Evolutionary conservation across 164 flowering plant species (phyloP).

Genomic region (Vitis rotundifolia): DNA sequence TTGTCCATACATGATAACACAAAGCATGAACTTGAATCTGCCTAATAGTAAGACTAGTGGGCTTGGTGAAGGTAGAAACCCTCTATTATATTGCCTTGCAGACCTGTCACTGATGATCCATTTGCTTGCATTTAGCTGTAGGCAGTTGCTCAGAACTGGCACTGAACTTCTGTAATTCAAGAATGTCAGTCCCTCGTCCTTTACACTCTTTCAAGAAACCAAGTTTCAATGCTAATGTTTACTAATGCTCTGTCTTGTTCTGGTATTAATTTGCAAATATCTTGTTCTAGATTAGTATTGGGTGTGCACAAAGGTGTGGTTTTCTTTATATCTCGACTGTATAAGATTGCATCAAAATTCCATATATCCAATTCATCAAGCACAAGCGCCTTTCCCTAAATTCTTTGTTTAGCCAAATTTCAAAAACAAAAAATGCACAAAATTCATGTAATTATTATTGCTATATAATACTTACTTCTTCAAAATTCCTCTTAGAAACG

Average conservation of each 20-base stretch:
- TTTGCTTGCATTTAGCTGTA: background rate
- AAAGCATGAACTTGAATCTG: no score
- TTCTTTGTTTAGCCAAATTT: background rate
- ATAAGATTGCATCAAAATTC: no score
- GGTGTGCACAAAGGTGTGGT: no score
- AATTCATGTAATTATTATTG: background rate
- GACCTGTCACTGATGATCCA: background rate
- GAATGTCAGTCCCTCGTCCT: background rate
- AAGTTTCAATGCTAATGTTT: background rate
- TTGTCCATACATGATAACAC: no score
- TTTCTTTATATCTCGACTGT: no score
- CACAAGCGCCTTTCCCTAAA: background rate
- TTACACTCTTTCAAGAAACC: background rate
- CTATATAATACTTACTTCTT: constrained; percentile 48
- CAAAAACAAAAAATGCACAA: background rate
- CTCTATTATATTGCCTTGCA: no score
- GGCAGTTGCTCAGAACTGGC: background rate
- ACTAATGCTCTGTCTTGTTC: background rate
- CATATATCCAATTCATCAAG: background rate
- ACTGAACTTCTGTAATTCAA: background rate
- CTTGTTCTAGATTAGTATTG: no score
- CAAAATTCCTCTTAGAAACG: constrained; percentile 63
- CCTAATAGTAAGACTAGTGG: no score
- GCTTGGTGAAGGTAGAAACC: no score
- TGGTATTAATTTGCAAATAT: no score